Base-by-base conservation (phyloP, 441 rosid species). In the Populus trichocarpa region DNA sequence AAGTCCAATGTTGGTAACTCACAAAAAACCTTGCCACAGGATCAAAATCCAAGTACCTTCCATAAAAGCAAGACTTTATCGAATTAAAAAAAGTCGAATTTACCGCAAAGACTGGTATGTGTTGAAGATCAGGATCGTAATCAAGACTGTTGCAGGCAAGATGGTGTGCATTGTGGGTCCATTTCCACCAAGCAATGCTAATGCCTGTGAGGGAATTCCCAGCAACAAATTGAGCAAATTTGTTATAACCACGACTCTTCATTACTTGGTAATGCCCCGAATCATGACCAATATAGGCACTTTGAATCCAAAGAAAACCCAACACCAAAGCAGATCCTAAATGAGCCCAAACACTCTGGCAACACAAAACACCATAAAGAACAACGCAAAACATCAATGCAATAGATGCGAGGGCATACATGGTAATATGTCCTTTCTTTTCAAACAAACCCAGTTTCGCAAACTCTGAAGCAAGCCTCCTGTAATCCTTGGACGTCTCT, bases 81-180 rank as follows among this genome's bases (percentile, higher is more conserved):
- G 93, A 89, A 69, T 36, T 36, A 82, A 96, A 96, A 64, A 96
- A 83, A 35, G 82, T 81, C 0, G 93, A 18, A 9, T 97, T 92
- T 46, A 95, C 98, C 2, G 98, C 99, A 72, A 95, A 89, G 5
- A 96, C 87, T 0, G 98, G 98, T 36, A 96, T 93, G 78, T 96
- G 99, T 73, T 96, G 99, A 4, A 96, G 95, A 87, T 96, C 97
- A 4, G 99, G 99, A 80, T 96, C 99, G 33, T 89, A 79, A 79
- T 96, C 99, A 2, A 96, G 94, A 69, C 97, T 92, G 77, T 96
- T 96, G 82, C 92, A 89, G 35, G 99, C 93, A 33, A 96, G 66
- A 71, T 96, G 99, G 77, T 96, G 99, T 6, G 95, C 97, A 71
- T 96, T 96, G 75, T 96, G 99, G n/a, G 99, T 96, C 99, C 99